Percentiles rank a stretch among this genome's conserved stretches.
phyloP scores from a whole-genome alignment of 192 early-diverging fungal genomes.

The Gonapodya prolifera region DNA sequence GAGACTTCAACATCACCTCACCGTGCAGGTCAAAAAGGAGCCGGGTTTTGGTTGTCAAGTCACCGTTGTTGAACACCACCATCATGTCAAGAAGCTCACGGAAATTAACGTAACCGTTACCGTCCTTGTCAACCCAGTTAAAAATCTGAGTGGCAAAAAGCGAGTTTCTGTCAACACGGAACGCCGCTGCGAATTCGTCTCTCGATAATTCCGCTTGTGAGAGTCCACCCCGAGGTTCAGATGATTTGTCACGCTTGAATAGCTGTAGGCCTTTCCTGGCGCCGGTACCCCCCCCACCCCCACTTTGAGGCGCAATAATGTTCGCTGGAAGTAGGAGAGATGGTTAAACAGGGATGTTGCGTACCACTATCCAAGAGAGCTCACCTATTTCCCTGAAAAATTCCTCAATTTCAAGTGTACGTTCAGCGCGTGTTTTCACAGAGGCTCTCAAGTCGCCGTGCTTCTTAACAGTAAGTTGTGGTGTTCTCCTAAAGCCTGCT shows the following conservation, averaged over 20 bases:
- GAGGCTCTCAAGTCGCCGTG: not conserved
- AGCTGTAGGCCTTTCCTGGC: not conserved
- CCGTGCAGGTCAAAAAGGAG: not conserved
- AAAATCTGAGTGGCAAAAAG: not conserved
- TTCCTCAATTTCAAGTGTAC: not conserved
- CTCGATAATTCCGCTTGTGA: not conserved
- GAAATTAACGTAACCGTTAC: not conserved
- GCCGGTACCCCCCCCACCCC: not conserved
- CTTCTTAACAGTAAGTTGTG: not conserved
- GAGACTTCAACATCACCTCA: not conserved
- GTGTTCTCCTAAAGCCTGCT: not conserved
- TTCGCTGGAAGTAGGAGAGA: not conserved
- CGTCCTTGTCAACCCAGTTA: not conserved
- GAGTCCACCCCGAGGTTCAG: not conserved
- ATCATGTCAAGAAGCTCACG: not conserved
- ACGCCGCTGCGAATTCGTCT: not conserved
- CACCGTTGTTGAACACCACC: not conserved
- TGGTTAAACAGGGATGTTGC: not conserved
- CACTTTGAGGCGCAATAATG: not conserved
- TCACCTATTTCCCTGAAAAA: not conserved
- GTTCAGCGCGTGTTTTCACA: not conserved
- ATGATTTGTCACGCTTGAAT: not conserved
- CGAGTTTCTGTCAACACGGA: not conserved
- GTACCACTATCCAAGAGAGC: too few relatives aligned
- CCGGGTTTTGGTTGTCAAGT: not conserved